phyloP scores from a whole-genome alignment of 768 basidiomycete genomes.

The Suillus clintonianus region DNA sequence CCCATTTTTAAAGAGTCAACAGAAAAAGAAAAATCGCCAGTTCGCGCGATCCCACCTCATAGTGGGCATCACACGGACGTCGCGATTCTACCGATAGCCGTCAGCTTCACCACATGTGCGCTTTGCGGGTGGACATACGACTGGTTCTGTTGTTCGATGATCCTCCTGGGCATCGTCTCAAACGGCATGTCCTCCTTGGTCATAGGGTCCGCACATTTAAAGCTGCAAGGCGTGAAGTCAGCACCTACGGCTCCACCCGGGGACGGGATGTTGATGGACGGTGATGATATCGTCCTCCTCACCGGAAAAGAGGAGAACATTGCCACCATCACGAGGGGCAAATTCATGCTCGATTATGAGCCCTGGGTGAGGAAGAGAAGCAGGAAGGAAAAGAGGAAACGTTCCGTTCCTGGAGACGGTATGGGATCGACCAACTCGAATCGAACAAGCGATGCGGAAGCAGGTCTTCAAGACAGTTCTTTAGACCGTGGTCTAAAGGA shows the following conservation, averaged over 20 bases:
- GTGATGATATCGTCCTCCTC: slow-evolving; percentile 13
- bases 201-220: slow-evolving; percentile 12
- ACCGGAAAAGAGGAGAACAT: slow-evolving; percentile 14
- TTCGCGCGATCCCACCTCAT: neutral
- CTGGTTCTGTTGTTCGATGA: slow-evolving; percentile 21
- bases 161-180: slow-evolving; percentile 20
- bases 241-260: slow-evolving; percentile 27
- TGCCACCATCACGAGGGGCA: slow-evolving; percentile 16
- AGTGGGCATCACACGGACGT: neutral
- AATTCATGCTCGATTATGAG: slow-evolving; percentile 23
- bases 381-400: neutral
- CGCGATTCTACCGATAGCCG: slow-evolving; percentile 9
- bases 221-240: slow-evolving; percentile 10
- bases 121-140: slow-evolving; percentile 16
- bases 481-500: neutral
- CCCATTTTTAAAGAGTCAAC: neutral
- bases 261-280: slow-evolving; percentile 24
- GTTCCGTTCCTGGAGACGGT: neutral
- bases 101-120: slow-evolving; percentile 12
- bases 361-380: neutral
- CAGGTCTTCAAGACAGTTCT: neutral
- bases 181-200: slow-evolving; percentile 18
- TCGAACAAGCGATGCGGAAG: slow-evolving; percentile 4
- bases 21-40: neutral
- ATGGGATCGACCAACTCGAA: neutral